These are phyloP conservation scores for Calvatia gigantea DNA, from an alignment of 768 basidiomycete species.

Conservation along the genomic window DNA sequence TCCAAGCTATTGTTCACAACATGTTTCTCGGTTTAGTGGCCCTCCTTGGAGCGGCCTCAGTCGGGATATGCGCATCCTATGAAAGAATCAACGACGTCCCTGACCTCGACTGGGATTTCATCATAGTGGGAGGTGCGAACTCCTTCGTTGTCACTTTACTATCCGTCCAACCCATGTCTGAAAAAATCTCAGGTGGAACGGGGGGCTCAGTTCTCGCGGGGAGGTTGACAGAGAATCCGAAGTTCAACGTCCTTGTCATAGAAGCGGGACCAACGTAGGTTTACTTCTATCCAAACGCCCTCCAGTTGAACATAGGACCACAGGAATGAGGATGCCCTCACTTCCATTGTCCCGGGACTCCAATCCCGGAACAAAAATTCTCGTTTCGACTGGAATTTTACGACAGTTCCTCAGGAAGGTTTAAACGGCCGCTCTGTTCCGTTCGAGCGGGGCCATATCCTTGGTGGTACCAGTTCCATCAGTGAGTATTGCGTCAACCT, in stretches of 20 bases:
- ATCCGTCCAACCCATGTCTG: not conserved
- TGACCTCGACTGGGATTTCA: slow-evolving; percentile 11
- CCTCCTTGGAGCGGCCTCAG: not conserved
- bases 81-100: slow-evolving; percentile 5
- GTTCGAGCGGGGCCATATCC: slow-evolving; percentile 24
- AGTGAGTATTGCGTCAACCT: slow-evolving; percentile 18
- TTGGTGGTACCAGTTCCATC: slow-evolving; percentile 28
- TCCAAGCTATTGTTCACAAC: no score
- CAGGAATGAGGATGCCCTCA: slow-evolving; percentile 16
- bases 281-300: not conserved
- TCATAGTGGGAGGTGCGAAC: slow-evolving; percentile 16
- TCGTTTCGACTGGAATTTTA: slow-evolving; percentile 26
- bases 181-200: slow-evolving; percentile 21
- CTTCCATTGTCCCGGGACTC: slow-evolving; percentile 15
- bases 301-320: no score
- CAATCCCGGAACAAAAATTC: not conserved
- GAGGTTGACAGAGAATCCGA: slow-evolving; percentile 20
- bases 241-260: slow-evolving; percentile 13
- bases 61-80: slow-evolving; percentile 4
- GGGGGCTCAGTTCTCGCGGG: slow-evolving; percentile 27
- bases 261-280: slow-evolving; percentile 16
- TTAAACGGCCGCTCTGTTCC: slow-evolving; percentile 20
- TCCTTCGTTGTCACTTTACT: not conserved
- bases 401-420: slow-evolving; percentile 24
- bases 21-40: not conserved